These are phyloP conservation scores for Pterulicium gracile DNA, from an alignment of 1,284 basidiomycete species.

Conservation along the genomic window DNA sequence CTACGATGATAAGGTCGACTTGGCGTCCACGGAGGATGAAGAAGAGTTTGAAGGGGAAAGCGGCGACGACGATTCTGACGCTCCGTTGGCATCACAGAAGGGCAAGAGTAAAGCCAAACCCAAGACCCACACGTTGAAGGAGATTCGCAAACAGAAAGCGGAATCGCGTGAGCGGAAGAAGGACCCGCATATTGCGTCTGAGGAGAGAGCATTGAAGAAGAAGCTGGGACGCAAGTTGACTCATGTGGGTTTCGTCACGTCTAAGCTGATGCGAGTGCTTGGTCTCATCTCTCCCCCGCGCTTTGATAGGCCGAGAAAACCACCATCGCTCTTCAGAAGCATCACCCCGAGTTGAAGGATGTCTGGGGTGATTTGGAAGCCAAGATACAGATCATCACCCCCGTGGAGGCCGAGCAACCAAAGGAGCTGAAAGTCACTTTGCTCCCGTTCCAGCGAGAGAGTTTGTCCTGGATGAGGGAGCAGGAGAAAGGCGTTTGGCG, in stretches of 20 bases:
- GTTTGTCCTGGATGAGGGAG: slow-evolving; percentile 90
- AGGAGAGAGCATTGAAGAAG: slow-evolving; percentile 23
- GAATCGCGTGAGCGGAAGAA: neutral
- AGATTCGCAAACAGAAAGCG: neutral
- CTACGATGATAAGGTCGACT: neutral
- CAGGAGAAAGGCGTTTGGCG: slow-evolving; percentile 86
- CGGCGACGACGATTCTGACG: neutral
- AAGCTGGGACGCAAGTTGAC: slow-evolving; percentile 66
- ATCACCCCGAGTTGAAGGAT: slow-evolving; percentile 71
- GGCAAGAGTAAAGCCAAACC: neutral
- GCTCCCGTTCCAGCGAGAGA: slow-evolving; percentile 84
- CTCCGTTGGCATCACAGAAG: neutral
- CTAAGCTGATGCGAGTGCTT: neutral
- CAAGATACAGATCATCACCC: slow-evolving; percentile 51
- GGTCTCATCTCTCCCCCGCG: slow-evolving; percentile 6
- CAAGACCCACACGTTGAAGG: neutral
- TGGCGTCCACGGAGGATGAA: neutral
- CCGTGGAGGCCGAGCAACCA: slow-evolving; percentile 73
- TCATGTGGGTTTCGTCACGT: slow-evolving; percentile 27
- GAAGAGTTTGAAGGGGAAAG: neutral
- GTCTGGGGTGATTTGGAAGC: slow-evolving; percentile 85
- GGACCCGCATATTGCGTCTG: neutral
- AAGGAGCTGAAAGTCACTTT: slow-evolving; percentile 64
- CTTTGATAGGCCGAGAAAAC: slow-evolving; percentile 67
- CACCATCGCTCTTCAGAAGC: slow-evolving; percentile 46